These are phyloP conservation scores for Boletus albobrunnescens DNA, from an alignment of 1,284 basidiomycete species.

Conservation along the genomic window DNA sequence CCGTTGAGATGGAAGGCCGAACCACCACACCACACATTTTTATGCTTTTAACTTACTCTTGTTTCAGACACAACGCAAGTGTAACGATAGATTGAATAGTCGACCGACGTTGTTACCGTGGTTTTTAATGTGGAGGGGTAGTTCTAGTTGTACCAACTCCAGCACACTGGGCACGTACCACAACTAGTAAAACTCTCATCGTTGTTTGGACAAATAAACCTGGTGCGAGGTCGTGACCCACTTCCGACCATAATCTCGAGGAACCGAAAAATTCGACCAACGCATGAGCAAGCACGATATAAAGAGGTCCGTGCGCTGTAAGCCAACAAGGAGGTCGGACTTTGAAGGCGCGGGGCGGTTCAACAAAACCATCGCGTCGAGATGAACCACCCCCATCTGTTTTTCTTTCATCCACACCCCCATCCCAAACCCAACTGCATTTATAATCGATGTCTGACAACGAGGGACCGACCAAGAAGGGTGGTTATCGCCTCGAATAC, in stretches of 20 bases:
- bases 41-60: constrained; percentile 9
- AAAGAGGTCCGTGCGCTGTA: constrained; percentile 36
- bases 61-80: neutral
- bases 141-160: neutral
- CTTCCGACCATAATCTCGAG: constrained; percentile 11
- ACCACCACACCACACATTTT: neutral
- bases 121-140: neutral
- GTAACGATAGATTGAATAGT: constrained; percentile 3
- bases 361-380: constrained; percentile 40
- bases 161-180: too few relatives aligned
- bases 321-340: constrained; percentile 31
- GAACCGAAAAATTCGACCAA: constrained; percentile 15
- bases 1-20: neutral
- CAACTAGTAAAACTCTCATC: neutral
- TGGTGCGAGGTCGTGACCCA: constrained; percentile 7
- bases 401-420: constrained; percentile 25
- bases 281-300: constrained; percentile 26
- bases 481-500: constrained; percentile 78
- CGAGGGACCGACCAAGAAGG: constrained; percentile 44
- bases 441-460: constrained; percentile 52
- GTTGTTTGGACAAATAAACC: constrained; percentile 36
- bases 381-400: constrained; percentile 36
- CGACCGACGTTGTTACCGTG: neutral
- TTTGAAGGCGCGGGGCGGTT: constrained; percentile 37
- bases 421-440: constrained; percentile 16